Conservation (phyloP, 306 rosid species). For the Prunus mongolica region DNA sequence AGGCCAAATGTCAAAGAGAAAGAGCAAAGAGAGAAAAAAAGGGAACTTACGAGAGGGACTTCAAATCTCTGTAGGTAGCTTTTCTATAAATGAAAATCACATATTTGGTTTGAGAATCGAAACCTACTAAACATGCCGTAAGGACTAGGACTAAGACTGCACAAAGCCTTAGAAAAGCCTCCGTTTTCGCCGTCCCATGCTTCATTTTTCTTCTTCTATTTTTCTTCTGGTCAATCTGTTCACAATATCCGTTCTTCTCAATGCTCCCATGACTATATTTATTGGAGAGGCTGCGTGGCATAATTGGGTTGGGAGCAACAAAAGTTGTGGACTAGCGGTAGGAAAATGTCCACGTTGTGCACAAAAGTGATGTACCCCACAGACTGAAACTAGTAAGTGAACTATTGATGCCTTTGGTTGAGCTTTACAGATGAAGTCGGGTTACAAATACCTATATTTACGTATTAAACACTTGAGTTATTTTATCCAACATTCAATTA, state of each 20-base stretch:
- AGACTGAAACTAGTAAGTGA: neutral
- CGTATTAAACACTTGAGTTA: too few species aligned
- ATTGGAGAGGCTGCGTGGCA: neutral
- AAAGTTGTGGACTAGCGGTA: neutral
- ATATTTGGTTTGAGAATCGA: conserved; percentile 50
- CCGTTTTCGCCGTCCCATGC: conserved; percentile 25
- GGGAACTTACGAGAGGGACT: conserved; percentile 49
- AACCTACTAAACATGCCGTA: conserved; percentile 53
- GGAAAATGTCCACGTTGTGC: neutral
- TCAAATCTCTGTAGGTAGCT: conserved; percentile 56
- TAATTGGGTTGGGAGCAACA: neutral
- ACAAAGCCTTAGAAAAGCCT: conserved; percentile 42
- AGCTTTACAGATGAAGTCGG: too few species aligned
- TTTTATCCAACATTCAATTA: too few species aligned
- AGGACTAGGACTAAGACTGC: conserved; percentile 34
- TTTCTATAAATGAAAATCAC: conserved; percentile 26
- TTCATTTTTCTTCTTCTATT: conserved; percentile 24
- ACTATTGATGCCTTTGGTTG: too few species aligned
- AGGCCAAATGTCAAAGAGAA: neutral
- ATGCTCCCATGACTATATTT: neutral
- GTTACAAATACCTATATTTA: too few species aligned
- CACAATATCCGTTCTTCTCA: neutral
- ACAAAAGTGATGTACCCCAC: neutral
- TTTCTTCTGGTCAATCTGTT: neutral
- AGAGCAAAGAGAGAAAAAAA: neutral